Base-by-base conservation (phyloP, 345 rosid species). In the Populus euphratica region DNA sequence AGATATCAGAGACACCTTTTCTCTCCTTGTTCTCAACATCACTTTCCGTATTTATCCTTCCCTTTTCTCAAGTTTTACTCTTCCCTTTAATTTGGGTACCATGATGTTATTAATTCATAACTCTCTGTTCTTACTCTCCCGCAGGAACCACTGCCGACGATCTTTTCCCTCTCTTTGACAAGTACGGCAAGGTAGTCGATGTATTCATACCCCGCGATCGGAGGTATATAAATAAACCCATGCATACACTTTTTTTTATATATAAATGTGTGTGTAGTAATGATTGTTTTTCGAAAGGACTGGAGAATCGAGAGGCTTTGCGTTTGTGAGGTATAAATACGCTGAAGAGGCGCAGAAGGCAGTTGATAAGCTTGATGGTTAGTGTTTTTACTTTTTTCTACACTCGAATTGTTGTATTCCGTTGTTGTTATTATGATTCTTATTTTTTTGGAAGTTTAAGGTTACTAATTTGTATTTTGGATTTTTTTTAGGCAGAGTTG, bases 151-250 rank as follows among this genome's bases (percentile, higher is more conserved):
- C 89, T 14, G 92, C 94, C 2, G 94, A 91, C 84, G 96, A 90
- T 80, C 86, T 91, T 8, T 91, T 87, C 78, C 94, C 96, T 69
- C 90, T 91, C 17, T 90, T 91, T 79, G 90, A 89, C 18, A 91
- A 90, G 91, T 90, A 91, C 56, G 92, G 96, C 8, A 90, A 91
- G 84, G 96, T 91, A 65, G 94, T 90, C 8, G 96, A 90, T 74
- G 84, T 91, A 21, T 89, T 90, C 78, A 90, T 91, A 33, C 96
- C 94, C 23, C 88, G 89, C 76, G 94, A 91, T 85, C 91, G 94
- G 72, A 90, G 96, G 96, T 88, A 69, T 39, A n/a, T 35, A 33
- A 36, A n/a, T 21, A n/a, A 23, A 69, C 17, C 27, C 13, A 12
- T 8, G 8, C 29, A 14, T 67, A 35, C 23, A 8, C 44, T 6